Evolutionary conservation across 202 grass and related monocot species (phyloP).

Genomic region (Digitaria exilis): DNA sequence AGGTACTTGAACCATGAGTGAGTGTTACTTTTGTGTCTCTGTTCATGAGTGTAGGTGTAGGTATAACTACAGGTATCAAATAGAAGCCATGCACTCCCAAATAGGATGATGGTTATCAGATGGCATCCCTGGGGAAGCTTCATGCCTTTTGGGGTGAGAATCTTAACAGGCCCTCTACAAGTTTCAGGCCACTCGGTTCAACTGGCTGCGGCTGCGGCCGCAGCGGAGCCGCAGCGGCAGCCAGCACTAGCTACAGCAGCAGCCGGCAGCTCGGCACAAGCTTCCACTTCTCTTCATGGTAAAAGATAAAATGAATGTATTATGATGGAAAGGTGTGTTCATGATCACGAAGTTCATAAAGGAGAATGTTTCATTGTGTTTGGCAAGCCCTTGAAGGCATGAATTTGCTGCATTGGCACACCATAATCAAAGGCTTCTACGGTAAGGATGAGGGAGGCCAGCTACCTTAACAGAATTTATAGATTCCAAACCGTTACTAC

Average conservation of each 20-base stretch:
- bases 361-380: not conserved
- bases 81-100: not conserved
- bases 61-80: not conserved
- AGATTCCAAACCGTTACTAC: not conserved
- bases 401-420: not conserved
- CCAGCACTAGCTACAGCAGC: no score
- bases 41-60: not conserved
- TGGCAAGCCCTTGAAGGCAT: constrained; percentile 5
- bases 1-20: not conserved
- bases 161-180: not conserved
- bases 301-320: constrained; percentile 18
- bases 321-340: not conserved
- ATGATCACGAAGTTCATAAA: not conserved
- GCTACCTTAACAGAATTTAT: not conserved
- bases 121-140: not conserved
- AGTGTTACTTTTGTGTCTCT: not conserved
- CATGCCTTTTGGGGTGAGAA: not conserved
- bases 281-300: not conserved
- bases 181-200: no score
- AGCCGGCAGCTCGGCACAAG: no score
- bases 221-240: no score
- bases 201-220: no score
- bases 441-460: not conserved
- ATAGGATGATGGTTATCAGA: not conserved
- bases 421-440: not conserved